Base-by-base conservation (phyloP, 352 stramenopile species). In the Phytopythium chamaehyphon region DNA sequence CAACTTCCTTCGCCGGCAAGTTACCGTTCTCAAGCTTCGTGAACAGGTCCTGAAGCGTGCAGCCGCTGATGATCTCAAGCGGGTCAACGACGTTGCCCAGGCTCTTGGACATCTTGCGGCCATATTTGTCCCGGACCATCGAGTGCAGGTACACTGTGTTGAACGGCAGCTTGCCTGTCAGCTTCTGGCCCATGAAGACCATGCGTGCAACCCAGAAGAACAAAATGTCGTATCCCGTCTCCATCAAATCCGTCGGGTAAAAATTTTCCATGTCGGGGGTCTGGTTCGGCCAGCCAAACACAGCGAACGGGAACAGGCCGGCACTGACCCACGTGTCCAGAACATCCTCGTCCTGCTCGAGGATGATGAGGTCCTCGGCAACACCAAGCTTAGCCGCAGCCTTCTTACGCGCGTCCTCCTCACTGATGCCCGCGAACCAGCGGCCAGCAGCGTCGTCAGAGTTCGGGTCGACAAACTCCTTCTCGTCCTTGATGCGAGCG, bases 161-260 rank as follows among this genome's bases (percentile, higher is more conserved):
- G 74, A 99, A 99, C 23, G 97, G 97, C 60, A 97, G 82, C 58
- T 98, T 95, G 26, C 89, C 95, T 22, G 93, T 98, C 12, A 99
- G 78, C 66, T 99, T 97, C 51, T 98, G 86, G 49, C 95, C 93
- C 74, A 99, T 88, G 48, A 93, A 95, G 21, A 94, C 79, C 96
- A 99, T 99, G 56, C 96, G 90, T 26, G 96, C 97, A 39, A 99
- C 97, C 98, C 98, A 99, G 72, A 99, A 99, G 76, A 99, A 99
- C 16, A 99, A 64, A 71, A 99, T 99, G 73, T 99, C 98, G 62
- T 98, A 98, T 11, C 97, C 98, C n/a, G 98, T 99, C 68, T 99
- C 98, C 24, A 99, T 71, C 55, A 98, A 72, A 40, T 97, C 93
- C 26, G 91, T 94, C 19, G 97, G 97, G 72, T 98, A 99, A 56